phyloP scores from a whole-genome alignment of 371 early-diverging fungal species.

The Apophysomyces sp. region DNA sequence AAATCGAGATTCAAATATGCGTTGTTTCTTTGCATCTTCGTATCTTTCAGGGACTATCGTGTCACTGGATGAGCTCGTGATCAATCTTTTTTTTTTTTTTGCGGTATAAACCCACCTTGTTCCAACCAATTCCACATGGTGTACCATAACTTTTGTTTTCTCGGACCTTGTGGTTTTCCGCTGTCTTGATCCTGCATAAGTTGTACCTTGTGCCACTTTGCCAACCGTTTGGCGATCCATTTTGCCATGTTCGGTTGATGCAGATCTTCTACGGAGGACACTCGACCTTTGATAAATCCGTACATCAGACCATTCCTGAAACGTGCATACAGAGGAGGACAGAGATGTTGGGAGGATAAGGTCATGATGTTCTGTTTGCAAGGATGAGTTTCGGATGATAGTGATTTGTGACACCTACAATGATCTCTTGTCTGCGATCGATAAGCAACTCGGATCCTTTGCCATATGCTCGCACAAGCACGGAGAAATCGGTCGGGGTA shows the following conservation, averaged over 20 bases:
- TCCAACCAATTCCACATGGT: constrained; percentile 82
- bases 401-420: constrained; percentile 54
- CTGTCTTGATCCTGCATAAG: constrained; percentile 16
- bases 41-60: constrained; percentile 66
- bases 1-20: constrained; percentile 62
- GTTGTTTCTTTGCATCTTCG: constrained; percentile 55
- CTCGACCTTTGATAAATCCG: constrained; percentile 83
- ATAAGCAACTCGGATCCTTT: constrained; percentile 84
- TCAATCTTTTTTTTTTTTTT: too few species aligned
- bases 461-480: constrained; percentile 90
- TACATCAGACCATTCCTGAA: constrained; percentile 90
- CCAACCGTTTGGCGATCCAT: constrained; percentile 81
- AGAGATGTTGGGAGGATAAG: constrained; percentile 68
- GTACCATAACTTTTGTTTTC: constrained; percentile 66
- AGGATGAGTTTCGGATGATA: background rate
- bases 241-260: constrained; percentile 63
- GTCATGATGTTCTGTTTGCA: constrained; percentile 74
- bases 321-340: constrained; percentile 83
- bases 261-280: constrained; percentile 71
- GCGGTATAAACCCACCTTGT: constrained; percentile 46
- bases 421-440: constrained; percentile 85
- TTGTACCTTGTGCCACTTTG: constrained; percentile 77
- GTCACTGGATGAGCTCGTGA: background rate
- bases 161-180: constrained; percentile 7
- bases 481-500: constrained; percentile 55